Evolutionary conservation across 306 rosid genomes (phyloP).

Genomic region (Sindora glabra): DNA sequence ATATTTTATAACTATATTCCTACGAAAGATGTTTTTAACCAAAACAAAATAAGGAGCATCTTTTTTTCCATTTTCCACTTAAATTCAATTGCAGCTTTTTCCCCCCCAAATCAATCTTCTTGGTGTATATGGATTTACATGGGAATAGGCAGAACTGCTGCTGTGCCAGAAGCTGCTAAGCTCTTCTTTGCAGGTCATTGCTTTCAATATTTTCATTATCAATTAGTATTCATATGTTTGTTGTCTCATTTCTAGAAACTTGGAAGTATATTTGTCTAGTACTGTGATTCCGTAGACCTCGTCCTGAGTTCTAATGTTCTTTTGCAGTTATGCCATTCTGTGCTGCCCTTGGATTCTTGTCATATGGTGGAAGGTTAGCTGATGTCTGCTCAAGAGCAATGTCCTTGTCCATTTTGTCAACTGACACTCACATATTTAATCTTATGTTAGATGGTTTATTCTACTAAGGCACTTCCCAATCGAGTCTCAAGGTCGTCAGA

Average conservation of each 20-base stretch:
- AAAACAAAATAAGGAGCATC: too few relatives aligned
- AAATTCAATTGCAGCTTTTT: too few relatives aligned
- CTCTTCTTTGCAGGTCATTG: slow-evolving; percentile 66
- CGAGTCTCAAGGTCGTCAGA: slow-evolving; percentile 74
- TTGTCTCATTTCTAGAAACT: neutral
- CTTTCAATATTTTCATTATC: neutral
- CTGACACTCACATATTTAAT: neutral
- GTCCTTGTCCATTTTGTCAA: neutral
- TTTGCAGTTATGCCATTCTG: slow-evolving; percentile 57
- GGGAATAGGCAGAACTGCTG: slow-evolving; percentile 26
- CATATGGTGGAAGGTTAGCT: slow-evolving; percentile 79
- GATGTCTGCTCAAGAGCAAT: neutral
- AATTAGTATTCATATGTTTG: neutral
- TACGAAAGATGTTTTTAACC: too few relatives aligned
- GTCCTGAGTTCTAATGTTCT: slow-evolving; percentile 1
- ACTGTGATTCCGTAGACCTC: slow-evolving; percentile 14
- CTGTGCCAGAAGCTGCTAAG: slow-evolving; percentile 37
- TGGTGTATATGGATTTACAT: slow-evolving; percentile 66
- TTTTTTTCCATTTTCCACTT: too few relatives aligned
- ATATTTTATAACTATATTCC: too few relatives aligned
- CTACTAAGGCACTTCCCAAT: slow-evolving; percentile 70
- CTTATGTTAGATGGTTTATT: slow-evolving; percentile 45
- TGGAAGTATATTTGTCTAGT: neutral
- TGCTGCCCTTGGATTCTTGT: slow-evolving; percentile 65
- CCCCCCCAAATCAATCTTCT: too few relatives aligned